Percentiles rank a stretch among this genome's conserved stretches.
Evolutionary conservation across 768 basidiomycete genomes (phyloP).

Genomic region (Podaxis rugospora): DNA sequence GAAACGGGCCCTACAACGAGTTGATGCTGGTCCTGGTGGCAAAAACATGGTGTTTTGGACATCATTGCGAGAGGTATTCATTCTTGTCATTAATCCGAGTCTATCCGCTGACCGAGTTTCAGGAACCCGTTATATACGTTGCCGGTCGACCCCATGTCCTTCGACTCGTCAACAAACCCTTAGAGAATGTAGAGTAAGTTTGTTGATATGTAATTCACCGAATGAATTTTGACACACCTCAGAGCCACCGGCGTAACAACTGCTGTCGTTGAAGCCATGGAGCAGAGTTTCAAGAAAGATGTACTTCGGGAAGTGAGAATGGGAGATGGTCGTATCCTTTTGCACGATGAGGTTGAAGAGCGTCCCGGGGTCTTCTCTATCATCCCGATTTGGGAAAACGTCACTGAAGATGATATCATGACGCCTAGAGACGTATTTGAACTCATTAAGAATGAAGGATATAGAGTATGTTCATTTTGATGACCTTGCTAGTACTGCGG

Average conservation of each 20-base stretch:
- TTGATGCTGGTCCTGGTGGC: slow-evolving; percentile 80
- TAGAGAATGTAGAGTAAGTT: slow-evolving; percentile 93
- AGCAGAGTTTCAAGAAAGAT: slow-evolving; percentile 81
- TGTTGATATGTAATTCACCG: not conserved
- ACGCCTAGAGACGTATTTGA: slow-evolving; percentile 83
- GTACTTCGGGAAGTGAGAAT: slow-evolving; percentile 76
- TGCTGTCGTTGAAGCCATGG: slow-evolving; percentile 87
- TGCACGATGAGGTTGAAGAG: slow-evolving; percentile 96
- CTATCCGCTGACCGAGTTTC: not conserved
- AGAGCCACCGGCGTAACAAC: slow-evolving; percentile 95
- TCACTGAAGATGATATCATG: slow-evolving; percentile 77
- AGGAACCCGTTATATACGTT: slow-evolving; percentile 94
- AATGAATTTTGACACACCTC: not conserved
- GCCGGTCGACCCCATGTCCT: slow-evolving; percentile 87
- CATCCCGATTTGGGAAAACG: slow-evolving; percentile 92
- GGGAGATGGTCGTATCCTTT: slow-evolving; percentile 72
- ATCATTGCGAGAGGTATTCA: slow-evolving; percentile 77
- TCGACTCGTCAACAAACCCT: slow-evolving; percentile 78
- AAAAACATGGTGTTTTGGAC: slow-evolving; percentile 84
- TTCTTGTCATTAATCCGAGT: slow-evolving; percentile 3
- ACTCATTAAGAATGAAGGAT: slow-evolving; percentile 72
- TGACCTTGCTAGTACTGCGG: not conserved
- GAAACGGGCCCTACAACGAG: slow-evolving; percentile 69
- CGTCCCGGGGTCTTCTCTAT: slow-evolving; percentile 86
- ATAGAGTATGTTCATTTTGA: slow-evolving; percentile 43